phyloP scores from a whole-genome alignment of 2,329 filamentous ascomycete species.

The Sclerotinia nivalis region DNA sequence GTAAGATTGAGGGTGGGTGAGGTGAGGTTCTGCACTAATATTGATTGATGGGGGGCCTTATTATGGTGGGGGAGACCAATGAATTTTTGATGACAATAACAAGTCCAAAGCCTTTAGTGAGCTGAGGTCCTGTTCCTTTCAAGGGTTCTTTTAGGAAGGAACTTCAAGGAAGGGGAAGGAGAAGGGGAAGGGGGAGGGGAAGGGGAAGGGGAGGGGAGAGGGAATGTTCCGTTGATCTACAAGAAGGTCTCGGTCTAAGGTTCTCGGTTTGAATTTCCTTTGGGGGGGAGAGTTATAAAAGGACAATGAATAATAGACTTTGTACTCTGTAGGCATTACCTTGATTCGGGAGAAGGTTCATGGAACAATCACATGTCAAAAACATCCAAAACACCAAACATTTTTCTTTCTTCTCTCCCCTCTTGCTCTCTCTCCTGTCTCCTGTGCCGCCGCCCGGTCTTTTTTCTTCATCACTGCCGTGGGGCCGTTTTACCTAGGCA shows the following conservation, averaged over 20 bases:
- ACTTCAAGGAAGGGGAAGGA: not conserved
- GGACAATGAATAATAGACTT: not conserved
- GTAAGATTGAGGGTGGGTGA: no score
- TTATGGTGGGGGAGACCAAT: not conserved
- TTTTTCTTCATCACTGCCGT: not conserved
- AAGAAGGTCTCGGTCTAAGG: not conserved
- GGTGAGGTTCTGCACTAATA: no score
- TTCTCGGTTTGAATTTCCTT: conserved; percentile 3
- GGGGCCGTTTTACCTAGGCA: not conserved
- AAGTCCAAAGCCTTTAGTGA: not conserved
- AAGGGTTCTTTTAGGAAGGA: not conserved
- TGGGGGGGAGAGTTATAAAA: not conserved
- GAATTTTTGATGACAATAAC: not conserved
- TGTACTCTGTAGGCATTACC: no score
- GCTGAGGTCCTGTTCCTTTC: not conserved
- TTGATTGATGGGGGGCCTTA: not conserved
- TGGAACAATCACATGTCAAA: conserved; percentile 16
- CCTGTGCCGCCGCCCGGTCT: not conserved
- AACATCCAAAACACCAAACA: no score
- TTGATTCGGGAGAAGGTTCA: not conserved
- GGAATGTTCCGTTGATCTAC: not conserved
- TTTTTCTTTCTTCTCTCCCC: not conserved
- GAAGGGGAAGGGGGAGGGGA: not conserved
- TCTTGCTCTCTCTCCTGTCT: not conserved
- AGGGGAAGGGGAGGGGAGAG: not conserved